Conservation (phyloP, 1,139 yeast genomes). For the Debaryomyces sp. region DNA sequence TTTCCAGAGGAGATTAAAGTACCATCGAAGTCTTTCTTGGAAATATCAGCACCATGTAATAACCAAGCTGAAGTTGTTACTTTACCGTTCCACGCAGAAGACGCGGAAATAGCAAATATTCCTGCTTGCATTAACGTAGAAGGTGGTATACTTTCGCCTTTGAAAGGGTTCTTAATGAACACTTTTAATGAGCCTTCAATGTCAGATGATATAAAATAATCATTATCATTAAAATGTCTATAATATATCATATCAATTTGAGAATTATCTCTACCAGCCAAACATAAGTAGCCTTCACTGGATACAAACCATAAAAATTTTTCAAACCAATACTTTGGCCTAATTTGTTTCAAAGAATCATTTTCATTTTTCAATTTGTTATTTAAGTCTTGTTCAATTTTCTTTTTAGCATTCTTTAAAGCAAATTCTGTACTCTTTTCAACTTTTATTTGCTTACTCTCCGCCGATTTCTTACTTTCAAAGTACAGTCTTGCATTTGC, state of each 20-base stretch:
- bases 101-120: constrained; percentile 74
- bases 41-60: constrained; percentile 64
- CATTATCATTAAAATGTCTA: constrained; percentile 74
- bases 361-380: constrained; percentile 66
- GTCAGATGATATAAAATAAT: constrained; percentile 75
- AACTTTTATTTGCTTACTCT: constrained; percentile 78
- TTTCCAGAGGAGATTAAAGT: constrained; percentile 66
- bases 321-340: constrained; percentile 89
- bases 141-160: constrained; percentile 70
- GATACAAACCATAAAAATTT: constrained; percentile 92
- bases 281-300: constrained; percentile 82
- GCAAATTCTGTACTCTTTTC: constrained; percentile 80
- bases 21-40: constrained; percentile 69
- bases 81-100: constrained; percentile 89
- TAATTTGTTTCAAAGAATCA: constrained; percentile 62
- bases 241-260: constrained; percentile 85
- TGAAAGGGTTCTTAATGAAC: constrained; percentile 74
- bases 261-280: constrained; percentile 83
- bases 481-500: constrained; percentile 92
- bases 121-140: constrained; percentile 91
- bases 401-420: constrained; percentile 79
- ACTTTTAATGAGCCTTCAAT: constrained; percentile 75
- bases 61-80: constrained; percentile 84
- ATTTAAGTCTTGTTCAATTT: constrained; percentile 72
- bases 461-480: constrained; percentile 75